Evolutionary conservation across 1,284 basidiomycete genomes (phyloP).

Genomic region (Sutorius eximius): DNA sequence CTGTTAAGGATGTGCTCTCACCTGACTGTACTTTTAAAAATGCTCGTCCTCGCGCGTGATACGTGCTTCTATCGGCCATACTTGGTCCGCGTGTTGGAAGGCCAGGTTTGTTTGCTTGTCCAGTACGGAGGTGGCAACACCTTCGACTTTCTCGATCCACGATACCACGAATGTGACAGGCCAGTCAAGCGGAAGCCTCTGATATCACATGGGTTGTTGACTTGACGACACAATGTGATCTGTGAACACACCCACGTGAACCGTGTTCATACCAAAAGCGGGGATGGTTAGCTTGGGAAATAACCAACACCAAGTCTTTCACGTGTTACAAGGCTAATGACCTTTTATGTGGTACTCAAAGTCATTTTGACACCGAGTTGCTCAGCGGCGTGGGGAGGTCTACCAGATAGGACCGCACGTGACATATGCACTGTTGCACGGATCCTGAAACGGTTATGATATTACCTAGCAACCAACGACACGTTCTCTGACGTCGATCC

Average conservation of each 20-base stretch:
- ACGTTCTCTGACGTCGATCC: background rate
- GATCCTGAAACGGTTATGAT: background rate
- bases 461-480: background rate
- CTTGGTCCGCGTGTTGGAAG: background rate
- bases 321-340: no score
- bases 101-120: background rate
- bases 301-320: no score
- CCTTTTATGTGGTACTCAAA: no score
- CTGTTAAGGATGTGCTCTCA: background rate
- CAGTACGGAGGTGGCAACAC: background rate
- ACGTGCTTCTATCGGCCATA: background rate
- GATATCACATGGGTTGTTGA: background rate
- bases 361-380: no score
- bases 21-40: slow-evolving; percentile 2
- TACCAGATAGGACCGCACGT: no score
- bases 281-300: background rate
- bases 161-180: background rate
- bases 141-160: background rate
- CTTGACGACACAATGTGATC: background rate
- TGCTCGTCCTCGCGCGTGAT: background rate
- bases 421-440: background rate
- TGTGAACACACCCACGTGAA: background rate
- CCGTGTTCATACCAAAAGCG: no score
- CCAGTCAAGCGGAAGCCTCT: background rate
- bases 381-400: no score